Base-by-base conservation (phyloP, 2,329 filamentous ascomycete species). In the Botrytis medusae region DNA sequence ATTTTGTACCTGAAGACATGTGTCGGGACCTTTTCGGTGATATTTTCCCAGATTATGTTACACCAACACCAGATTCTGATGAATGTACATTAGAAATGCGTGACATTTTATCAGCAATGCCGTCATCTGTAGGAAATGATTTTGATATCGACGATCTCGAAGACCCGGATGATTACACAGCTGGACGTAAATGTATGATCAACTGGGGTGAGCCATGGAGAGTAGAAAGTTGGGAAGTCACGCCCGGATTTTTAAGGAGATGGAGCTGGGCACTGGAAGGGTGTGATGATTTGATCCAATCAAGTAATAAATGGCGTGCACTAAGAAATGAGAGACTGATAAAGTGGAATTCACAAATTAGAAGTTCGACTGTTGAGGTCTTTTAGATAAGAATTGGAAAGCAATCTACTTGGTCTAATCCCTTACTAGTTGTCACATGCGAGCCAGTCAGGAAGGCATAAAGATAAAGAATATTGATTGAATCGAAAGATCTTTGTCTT, bases 161-260 rank as follows among this genome's bases (percentile, higher is more conserved):
- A 63, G 46, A 64, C 62, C 40, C 18, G 60, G 71, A 71, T 59
- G 64, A 71, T 65, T 67, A 61, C 46, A 75, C 74, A 63, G 64
- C 75, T 64, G 63, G 72, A 40, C 64, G 72, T 40, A 74, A 48
- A 67, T 70, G 75, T 64, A 46, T 77, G 63, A 75, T 77, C 69
- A 70, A 60, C 29, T 77, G 74, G 75, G 75, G 75, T 63, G 74
- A 77, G 22, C 75, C 75, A 44, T 75, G 74, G 62, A 44, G 54
- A 37, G 60, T 71, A 16, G 74, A 75, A 54, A 76, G 72, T 61
- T 77, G 75, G 75, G 75, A 77, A 72, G 75, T 75, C 37, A 74
- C 75, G 10, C 75, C 75, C 20, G 75, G 74, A 18, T 77, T 76
- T 72, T 22, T 77, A 32, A 68, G 64, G 40, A 77, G 67, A 54